These are phyloP conservation scores for Cerrena zonata DNA, from an alignment of 1,284 basidiomycete species.

Conservation along the genomic window DNA sequence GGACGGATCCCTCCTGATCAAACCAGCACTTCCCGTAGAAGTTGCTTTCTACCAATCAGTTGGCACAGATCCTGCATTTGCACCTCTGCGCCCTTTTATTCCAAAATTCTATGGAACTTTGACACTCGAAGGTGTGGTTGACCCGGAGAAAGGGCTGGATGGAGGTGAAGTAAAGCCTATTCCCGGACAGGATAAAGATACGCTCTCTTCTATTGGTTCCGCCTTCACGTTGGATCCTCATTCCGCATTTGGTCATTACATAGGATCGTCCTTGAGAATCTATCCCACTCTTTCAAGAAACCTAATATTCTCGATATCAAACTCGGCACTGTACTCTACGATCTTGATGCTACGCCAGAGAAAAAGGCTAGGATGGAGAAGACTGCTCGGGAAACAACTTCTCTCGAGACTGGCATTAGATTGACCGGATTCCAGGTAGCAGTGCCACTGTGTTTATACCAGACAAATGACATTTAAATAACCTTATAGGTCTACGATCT, in stretches of 20 bases:
- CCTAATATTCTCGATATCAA: constrained; percentile 91
- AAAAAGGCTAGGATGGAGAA: constrained; percentile 78
- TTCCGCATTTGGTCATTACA: constrained; percentile 40
- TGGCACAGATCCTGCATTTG: constrained; percentile 37
- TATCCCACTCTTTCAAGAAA: constrained; percentile 65
- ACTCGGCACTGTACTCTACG: constrained; percentile 82
- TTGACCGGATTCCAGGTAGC: constrained; percentile 86
- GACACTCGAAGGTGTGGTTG: constrained; percentile 56
- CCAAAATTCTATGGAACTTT: constrained; percentile 77
- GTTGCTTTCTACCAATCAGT: constrained; percentile 75
- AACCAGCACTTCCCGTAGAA: constrained; percentile 71
- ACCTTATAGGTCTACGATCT: constrained; percentile 78
- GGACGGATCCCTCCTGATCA: constrained; percentile 79
- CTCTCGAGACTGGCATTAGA: constrained; percentile 68
- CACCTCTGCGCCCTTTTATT: constrained; percentile 48
- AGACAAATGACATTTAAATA: background rate
- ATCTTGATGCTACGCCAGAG: constrained; percentile 62
- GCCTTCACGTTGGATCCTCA: constrained; percentile 1
- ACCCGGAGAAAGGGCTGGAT: constrained; percentile 25
- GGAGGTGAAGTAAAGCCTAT: constrained; percentile 17
- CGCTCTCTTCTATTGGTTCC: constrained; percentile 23
- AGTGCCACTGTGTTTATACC: background rate
- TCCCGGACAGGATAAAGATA: constrained; percentile 42
- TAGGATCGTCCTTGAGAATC: constrained; percentile 82
- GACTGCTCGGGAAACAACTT: constrained; percentile 69